These are phyloP conservation scores for Ilex asprella DNA, from an alignment of 257 asterid species.

Conservation along the genomic window DNA sequence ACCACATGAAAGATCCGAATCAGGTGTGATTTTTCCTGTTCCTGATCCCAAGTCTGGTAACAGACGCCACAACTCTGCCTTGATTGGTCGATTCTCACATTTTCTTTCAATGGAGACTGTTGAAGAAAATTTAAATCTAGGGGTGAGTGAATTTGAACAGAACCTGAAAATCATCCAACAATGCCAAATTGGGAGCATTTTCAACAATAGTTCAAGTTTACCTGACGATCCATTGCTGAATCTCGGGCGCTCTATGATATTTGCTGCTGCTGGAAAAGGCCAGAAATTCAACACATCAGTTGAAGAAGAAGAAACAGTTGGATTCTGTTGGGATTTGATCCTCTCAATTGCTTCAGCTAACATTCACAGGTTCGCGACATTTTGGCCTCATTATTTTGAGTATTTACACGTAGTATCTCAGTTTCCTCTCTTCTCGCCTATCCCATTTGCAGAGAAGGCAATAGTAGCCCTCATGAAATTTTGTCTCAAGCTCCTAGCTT, in stretches of 20 bases:
- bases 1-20: slow-evolving; percentile 17
- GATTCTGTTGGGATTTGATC: slow-evolving; percentile 84
- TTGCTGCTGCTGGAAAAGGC: slow-evolving; percentile 78
- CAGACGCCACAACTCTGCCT: slow-evolving; percentile 31
- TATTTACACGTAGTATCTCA: slow-evolving; percentile 67
- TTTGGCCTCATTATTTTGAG: slow-evolving; percentile 86
- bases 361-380: slow-evolving; percentile 45
- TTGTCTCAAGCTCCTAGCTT: slow-evolving; percentile 58
- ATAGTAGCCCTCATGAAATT: slow-evolving; percentile 54
- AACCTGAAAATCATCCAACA: slow-evolving; percentile 72
- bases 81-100: slow-evolving; percentile 53
- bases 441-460: slow-evolving; percentile 73
- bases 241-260: slow-evolving; percentile 78
- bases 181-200: slow-evolving; percentile 77
- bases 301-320: slow-evolving; percentile 85
- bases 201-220: slow-evolving; percentile 56
- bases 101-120: slow-evolving; percentile 74
- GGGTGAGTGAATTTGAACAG: slow-evolving; percentile 79
- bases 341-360: slow-evolving; percentile 45
- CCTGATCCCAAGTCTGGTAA: slow-evolving; percentile 32
- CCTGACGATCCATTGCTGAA: slow-evolving; percentile 63
- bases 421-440: slow-evolving; percentile 68
- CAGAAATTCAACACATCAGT: slow-evolving; percentile 75
- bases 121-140: slow-evolving; percentile 74
- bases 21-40: slow-evolving; percentile 20